Conservation (phyloP, 805 yeast genomes). For the Candida andamanensis region DNA sequence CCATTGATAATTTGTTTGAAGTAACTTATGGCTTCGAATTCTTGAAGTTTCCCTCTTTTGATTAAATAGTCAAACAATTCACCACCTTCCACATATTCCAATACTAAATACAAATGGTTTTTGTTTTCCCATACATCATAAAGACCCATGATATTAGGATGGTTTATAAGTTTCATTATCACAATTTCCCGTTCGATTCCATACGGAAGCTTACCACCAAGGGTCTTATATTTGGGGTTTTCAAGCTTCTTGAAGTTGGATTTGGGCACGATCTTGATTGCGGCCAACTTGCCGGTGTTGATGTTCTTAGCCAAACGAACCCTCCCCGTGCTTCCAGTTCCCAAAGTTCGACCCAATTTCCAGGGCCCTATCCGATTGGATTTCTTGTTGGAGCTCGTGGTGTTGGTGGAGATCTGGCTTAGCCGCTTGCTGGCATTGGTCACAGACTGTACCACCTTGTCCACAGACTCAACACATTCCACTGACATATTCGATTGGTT, state of each 20-base stretch:
- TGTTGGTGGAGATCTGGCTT: slow-evolving; percentile 44
- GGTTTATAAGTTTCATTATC: slow-evolving; percentile 76
- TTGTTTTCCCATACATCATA: slow-evolving; percentile 88
- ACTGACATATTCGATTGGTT: too few species aligned
- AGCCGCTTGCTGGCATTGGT: slow-evolving; percentile 45
- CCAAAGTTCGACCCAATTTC: slow-evolving; percentile 91
- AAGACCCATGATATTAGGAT: slow-evolving; percentile 71
- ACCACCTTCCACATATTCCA: slow-evolving; percentile 97
- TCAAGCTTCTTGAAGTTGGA: slow-evolving; percentile 52
- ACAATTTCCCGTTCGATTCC: slow-evolving; percentile 86
- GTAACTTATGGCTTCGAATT: slow-evolving; percentile 83
- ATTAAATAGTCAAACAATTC: slow-evolving; percentile 90
- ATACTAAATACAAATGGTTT: slow-evolving; percentile 74
- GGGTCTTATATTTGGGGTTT: slow-evolving; percentile 40
- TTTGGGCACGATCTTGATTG: slow-evolving; percentile 94
- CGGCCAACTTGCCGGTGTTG: slow-evolving; percentile 83
- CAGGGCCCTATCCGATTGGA: slow-evolving; percentile 85
- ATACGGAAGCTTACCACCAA: slow-evolving; percentile 48
- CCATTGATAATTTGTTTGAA: slow-evolving; percentile 84
- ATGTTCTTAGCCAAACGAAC: slow-evolving; percentile 88
- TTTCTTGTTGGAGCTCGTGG: slow-evolving; percentile 37
- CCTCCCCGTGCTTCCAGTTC: slow-evolving; percentile 95
- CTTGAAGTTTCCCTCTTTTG: slow-evolving; percentile 82
- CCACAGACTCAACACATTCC: too few species aligned
- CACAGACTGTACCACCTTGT: slow-evolving; percentile 41